Evolutionary conservation across 768 basidiomycete genomes (phyloP), one percentile per base, ranked within the genome.

Genomic region (Daedaleopsis nitida): DNA sequence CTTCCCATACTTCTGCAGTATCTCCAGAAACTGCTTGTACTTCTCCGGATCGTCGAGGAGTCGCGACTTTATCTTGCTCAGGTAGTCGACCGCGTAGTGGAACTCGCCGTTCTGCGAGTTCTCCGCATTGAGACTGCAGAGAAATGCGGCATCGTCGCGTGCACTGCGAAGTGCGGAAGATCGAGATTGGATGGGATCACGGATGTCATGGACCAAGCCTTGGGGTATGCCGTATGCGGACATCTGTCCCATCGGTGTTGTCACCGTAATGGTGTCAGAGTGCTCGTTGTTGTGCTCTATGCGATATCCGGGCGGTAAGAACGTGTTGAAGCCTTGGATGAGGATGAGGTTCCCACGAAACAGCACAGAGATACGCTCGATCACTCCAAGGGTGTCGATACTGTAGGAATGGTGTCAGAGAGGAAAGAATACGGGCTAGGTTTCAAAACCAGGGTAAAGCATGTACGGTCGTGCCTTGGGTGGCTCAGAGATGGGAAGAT

Each of bases 281-380:
- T 91, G 86, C 77, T 91, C 89, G 24, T 77, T 79, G 59, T 88
- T 88, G 70, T n/a, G 80, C 70, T 97, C 94, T 72, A 98, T 97
- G 61, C 92, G 89, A 76, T 97, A 98, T 34, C 96, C 96, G 50
- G 89, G 83, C 5, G 96, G 96, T 13, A 98, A 83, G 76, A 98
- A 98, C 2, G 96, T 96, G 77, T 98, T 98, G 86, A 98, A 98
- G 19, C 96, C 96, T 74, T 96, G 91, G 54, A 98, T 97, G 68
- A 98, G 89, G 56, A 80, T 72, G 7, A 90, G 92, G 74, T 96
- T 92, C 8, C 93, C 93, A 66, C 92, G 86, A 75, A 98, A 98
- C 44, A 98, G 86, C 67, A 83, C 84, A 8, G 95, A 96, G 56
- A 98, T 96, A 58, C 96, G 91, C 67, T 94, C 86, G 72, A 98